A percentile compares a stretch with the other conserved stretches of the same genome.
Conservation (phyloP, 2,329 filamentous ascomycete species). For the Xylaria arbuscula region DNA sequence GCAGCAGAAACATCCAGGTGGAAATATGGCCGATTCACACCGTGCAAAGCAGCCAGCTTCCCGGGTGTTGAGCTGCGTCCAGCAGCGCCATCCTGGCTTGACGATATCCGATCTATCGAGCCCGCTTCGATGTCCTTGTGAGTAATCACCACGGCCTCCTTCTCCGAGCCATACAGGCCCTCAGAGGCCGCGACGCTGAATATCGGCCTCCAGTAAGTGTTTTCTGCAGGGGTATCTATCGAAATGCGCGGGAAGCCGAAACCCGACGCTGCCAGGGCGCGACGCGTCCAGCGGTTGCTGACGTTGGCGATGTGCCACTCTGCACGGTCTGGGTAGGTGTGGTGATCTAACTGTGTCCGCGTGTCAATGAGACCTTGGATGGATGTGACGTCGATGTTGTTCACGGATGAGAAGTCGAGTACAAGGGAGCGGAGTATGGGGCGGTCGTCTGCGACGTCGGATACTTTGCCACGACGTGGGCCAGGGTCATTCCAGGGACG, state of each 20-base stretch:
- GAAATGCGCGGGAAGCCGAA: conserved; percentile 56
- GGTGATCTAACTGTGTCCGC: conserved; percentile 63
- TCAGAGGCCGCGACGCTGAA: conserved; percentile 44
- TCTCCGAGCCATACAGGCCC: conserved; percentile 25
- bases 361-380: conserved; percentile 66
- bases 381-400: conserved; percentile 66
- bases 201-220: conserved; percentile 40
- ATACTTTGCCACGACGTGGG: conserved; percentile 41
- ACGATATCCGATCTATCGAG: conserved; percentile 29
- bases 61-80: conserved; percentile 47
- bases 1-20: conserved; percentile 63
- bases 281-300: conserved; percentile 66
- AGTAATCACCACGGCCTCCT: conserved; percentile 30
- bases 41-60: conserved; percentile 55
- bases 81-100: conserved; percentile 37
- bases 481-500: conserved; percentile 57
- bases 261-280: conserved; percentile 65
- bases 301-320: conserved; percentile 66
- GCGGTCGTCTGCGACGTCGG: conserved; percentile 44
- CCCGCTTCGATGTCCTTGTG: conserved; percentile 34
- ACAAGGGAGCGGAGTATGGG: conserved; percentile 63
- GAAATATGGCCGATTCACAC: conserved; percentile 63
- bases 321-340: conserved; percentile 58
- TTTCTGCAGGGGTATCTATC: conserved; percentile 28
- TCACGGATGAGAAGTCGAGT: conserved; percentile 66